A percentile compares a stretch with the other conserved stretches of the same genome.
Evolutionary conservation across 176 grass and related monocot species (phyloP).

Genomic region (Avena sativa): DNA sequence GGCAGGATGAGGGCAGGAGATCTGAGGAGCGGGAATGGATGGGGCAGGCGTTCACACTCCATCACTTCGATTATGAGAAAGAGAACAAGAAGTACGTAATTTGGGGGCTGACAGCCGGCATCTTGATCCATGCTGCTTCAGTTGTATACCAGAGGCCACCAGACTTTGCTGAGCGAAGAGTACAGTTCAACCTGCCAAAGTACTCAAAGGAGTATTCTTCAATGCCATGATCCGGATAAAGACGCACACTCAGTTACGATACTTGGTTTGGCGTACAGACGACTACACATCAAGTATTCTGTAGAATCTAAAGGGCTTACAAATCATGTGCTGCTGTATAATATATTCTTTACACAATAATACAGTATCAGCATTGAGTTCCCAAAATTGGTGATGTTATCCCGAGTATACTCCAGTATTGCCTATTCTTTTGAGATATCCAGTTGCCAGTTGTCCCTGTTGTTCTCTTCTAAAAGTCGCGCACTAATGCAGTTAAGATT

Average conservation of each 20-base stretch:
- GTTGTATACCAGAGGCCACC: slow-evolving; percentile 59
- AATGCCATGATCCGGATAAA: slow-evolving; percentile 52
- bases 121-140: slow-evolving; percentile 73
- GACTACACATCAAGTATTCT: neutral
- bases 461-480: neutral
- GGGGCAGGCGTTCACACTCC: slow-evolving; percentile 62
- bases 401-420: neutral
- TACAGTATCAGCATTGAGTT: neutral
- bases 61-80: slow-evolving; percentile 59
- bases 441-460: neutral
- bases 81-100: slow-evolving; percentile 53
- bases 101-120: slow-evolving; percentile 72
- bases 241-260: neutral
- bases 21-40: slow-evolving; percentile 71
- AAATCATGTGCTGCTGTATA: neutral
- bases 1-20: slow-evolving; percentile 58
- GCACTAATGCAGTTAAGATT: neutral
- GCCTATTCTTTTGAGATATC: neutral
- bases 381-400: neutral
- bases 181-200: slow-evolving; percentile 55
- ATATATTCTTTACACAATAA: slow-evolving; percentile 13
- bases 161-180: slow-evolving; percentile 56
- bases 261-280: neutral
- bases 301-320: neutral
- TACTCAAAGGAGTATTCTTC: slow-evolving; percentile 36